Evolutionary conservation across 805 yeast species (phyloP), one percentile per base, ranked within the genome.

Genomic region (Cephaloascus fragrans): DNA sequence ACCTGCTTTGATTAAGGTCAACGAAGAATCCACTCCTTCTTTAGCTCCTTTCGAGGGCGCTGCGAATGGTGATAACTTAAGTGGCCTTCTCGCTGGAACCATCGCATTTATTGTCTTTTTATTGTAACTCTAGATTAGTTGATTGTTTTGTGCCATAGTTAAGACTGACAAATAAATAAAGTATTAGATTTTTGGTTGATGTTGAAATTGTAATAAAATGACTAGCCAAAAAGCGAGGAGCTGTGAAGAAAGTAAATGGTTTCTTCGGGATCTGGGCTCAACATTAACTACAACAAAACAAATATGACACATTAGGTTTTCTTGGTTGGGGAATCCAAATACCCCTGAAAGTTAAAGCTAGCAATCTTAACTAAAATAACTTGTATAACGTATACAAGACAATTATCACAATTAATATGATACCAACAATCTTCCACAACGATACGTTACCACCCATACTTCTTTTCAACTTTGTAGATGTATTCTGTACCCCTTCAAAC

Each of bases 1-100:
- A 8, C 47, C 56, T 41, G 34, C 43, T 26, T 51, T 44, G 41
- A 40, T 49, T 49, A 44, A 44, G 44, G 47, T 55, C 18, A 20
- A 17, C 35, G 18, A 23, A 15, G 31, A 26, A 39, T 31, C 29
- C 37, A 20, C 29, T 10, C n/a, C 31, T 18, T 17, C 36, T 26
- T 23, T 31, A 37, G 23, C 41, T 18, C 23, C 41, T 37, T 12
- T 39, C 36, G 35, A 34, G 34, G 35, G 38, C 35, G 38, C 41
- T 41, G 17, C 36, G 37, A 17, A 39, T 34, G 28, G 41, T 44
- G 32, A 44, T 41, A 4, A 32, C 19, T 34, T 39, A 29, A 16
- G 44, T 43, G 20, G 41, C 47, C 14, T 26, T 10, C 18, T 35
- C 38, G 33, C 39, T 32, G 12, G 34, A 18, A 3, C 26, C 16